Evolutionary conservation across 1,284 basidiomycete species (phyloP), one percentile per base, ranked within the genome.

Genomic region (Cutaneotrichosporon sp.): DNA sequence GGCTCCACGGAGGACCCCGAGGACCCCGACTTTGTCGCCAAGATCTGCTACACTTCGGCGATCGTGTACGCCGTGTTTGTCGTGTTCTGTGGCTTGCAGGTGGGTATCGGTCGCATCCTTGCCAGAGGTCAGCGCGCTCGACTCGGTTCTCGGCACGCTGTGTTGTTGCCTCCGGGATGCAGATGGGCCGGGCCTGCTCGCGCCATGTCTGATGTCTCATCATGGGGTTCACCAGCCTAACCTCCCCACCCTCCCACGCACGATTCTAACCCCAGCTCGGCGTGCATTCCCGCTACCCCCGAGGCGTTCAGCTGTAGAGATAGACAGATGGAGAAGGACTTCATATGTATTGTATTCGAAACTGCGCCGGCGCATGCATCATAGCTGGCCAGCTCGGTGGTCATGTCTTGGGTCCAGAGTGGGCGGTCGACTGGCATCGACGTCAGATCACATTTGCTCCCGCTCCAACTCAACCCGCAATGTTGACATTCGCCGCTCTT

Each of bases 1-100:
- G 83, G 82, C 45, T 80, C 80, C 8, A 80, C 71, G 1, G 38
- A 55, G 8, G 82, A 84, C 66, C 80, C 83, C 0, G 63, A 77
- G 46, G 78, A 84, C 63, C 82, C 83, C 10, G 68, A 74, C 34
- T 73, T 72, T 18, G 80, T 80, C 20, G 82, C 83, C 8, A 72
- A 68, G 56, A 80, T 80, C 11, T 83, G 82, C 70, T 85, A 84
- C 67, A 70, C 76, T 29, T 81, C 83, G 6, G 83, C 83, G 0
- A 64, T 82, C 20, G 75, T 84, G 50, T 85, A 84, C 60, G 79
- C 78, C 18, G 78, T 65, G 2, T 82, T 84, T 66, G 72, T 83
- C 24, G 79, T 72, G 5, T 84, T 84, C 70, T 85, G 83, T 66
- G 80, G 80, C 20, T 78, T 82, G 58, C 84, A 85, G 72, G 81